Conservation (phyloP, 2,329 filamentous ascomycete species). For the Monilinia fructigena region DNA sequence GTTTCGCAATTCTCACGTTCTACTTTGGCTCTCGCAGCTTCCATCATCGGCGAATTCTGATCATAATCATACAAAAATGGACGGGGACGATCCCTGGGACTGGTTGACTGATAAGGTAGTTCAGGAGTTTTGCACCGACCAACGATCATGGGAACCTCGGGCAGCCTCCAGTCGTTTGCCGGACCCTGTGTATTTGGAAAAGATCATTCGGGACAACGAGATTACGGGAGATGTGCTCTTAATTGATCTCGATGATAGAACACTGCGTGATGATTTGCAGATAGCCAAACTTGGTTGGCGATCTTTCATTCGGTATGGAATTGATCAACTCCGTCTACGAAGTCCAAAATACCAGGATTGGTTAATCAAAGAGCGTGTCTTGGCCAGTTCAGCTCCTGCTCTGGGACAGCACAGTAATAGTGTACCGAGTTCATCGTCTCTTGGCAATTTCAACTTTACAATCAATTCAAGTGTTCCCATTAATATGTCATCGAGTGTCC, state of each 20-base stretch:
- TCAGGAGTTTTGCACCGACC: constrained; percentile 58
- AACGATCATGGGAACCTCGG: constrained; percentile 49
- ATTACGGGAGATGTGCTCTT: constrained; percentile 44
- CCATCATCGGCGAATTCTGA: not conserved
- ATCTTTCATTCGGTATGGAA: constrained; percentile 51
- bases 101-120: constrained; percentile 72
- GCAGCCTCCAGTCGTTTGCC: constrained; percentile 43
- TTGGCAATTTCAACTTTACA: constrained; percentile 16
- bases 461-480: constrained; percentile 21
- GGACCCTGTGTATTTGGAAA: constrained; percentile 53
- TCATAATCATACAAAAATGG: constrained; percentile 24
- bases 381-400: not conserved
- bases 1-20: constrained; percentile 6
- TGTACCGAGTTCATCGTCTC: not conserved
- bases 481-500: not conserved
- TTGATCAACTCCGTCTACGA: constrained; percentile 53
- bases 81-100: constrained; percentile 63
- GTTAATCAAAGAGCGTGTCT: not conserved
- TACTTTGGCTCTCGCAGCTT: constrained; percentile 16
- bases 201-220: constrained; percentile 57
- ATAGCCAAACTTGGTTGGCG: constrained; percentile 32
- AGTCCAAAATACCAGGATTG: constrained; percentile 50
- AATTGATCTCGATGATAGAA: constrained; percentile 29
- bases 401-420: constrained; percentile 2
- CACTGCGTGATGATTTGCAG: constrained; percentile 34